Conservation (phyloP, 1,139 yeast genomes). For the Kodamaea sp. region DNA sequence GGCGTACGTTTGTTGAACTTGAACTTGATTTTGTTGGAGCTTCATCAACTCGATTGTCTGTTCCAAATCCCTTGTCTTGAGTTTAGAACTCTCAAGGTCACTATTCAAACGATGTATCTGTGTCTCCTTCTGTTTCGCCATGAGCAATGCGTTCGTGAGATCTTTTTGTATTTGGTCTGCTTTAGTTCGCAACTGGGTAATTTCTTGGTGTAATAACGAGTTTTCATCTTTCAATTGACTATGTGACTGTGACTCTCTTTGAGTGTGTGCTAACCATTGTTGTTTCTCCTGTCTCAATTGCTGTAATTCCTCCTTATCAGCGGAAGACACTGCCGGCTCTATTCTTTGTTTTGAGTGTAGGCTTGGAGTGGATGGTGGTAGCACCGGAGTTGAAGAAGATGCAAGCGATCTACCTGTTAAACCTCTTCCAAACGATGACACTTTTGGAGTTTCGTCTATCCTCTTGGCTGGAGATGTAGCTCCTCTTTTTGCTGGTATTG, state of each 20-base stretch:
- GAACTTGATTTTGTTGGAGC: conserved; percentile 27
- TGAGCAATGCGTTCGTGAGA: conserved; percentile 51
- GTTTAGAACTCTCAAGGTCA: conserved; percentile 58
- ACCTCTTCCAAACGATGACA: conserved; percentile 34
- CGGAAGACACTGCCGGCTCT: conserved; percentile 16
- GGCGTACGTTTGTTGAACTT: conserved; percentile 8
- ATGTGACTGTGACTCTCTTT: conserved; percentile 36
- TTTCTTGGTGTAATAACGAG: conserved; percentile 43
- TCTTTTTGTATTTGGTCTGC: conserved; percentile 47
- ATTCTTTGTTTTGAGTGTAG: conserved; percentile 12
- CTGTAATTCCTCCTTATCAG: conserved; percentile 51
- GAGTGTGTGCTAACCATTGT: conserved; percentile 50
- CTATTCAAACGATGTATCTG: conserved; percentile 59
- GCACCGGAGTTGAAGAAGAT: conserved; percentile 17
- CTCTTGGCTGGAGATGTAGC: conserved; percentile 69
- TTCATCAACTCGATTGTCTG: conserved; percentile 50
- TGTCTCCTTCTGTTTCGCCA: conserved; percentile 65
- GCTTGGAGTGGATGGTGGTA: conserved; percentile 16
- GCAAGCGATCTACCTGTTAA: conserved; percentile 41
- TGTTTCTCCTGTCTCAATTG: conserved; percentile 53
- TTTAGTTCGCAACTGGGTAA: conserved; percentile 28
- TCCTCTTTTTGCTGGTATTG: conserved; percentile 62
- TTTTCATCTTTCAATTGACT: conserved; percentile 48
- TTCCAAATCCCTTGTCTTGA: conserved; percentile 52
- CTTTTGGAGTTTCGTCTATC: conserved; percentile 28